Evolutionary conservation across 345 rosid genomes (phyloP).

Genomic region (Lumnitzera littorea): DNA sequence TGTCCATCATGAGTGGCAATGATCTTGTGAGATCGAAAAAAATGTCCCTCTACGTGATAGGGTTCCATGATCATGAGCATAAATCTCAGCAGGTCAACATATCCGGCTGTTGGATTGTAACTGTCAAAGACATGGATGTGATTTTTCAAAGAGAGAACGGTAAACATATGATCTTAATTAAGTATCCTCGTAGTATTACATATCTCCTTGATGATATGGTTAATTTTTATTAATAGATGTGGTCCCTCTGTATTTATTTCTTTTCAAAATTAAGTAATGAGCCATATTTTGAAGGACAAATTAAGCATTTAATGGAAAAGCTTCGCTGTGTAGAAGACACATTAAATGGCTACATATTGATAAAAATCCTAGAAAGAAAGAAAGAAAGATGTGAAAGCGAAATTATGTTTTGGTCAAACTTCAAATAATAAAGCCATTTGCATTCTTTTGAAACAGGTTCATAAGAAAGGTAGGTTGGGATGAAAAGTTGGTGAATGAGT

Average conservation of each 20-base stretch:
- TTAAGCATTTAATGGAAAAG: not conserved
- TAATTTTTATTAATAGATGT: not conserved
- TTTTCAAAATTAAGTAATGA: not conserved
- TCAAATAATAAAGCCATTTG: not conserved
- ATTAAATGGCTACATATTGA: not conserved
- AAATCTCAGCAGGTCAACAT: too few relatives aligned
- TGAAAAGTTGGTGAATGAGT: slow-evolving; percentile 62
- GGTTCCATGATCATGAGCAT: too few relatives aligned
- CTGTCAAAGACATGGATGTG: not conserved
- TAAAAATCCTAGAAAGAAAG: too few relatives aligned
- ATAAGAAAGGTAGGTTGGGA: slow-evolving; percentile 77
- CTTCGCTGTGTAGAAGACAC: not conserved
- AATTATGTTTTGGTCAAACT: not conserved
- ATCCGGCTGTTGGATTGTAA: not conserved
- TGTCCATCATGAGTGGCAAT: not conserved
- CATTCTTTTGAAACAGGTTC: slow-evolving; percentile 41
- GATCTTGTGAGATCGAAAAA: not conserved
- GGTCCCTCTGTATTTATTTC: slow-evolving; percentile 4
- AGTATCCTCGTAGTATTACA: not conserved
- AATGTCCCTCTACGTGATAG: not conserved
- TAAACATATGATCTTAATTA: slow-evolving; percentile 11
- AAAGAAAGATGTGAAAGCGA: too few relatives aligned
- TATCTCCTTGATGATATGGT: slow-evolving; percentile 13
- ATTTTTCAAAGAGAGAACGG: not conserved
- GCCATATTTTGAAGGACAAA: slow-evolving; percentile 1